phyloP scores from a whole-genome alignment of 345 rosid genomes.

The Hirschfeldia incana region DNA sequence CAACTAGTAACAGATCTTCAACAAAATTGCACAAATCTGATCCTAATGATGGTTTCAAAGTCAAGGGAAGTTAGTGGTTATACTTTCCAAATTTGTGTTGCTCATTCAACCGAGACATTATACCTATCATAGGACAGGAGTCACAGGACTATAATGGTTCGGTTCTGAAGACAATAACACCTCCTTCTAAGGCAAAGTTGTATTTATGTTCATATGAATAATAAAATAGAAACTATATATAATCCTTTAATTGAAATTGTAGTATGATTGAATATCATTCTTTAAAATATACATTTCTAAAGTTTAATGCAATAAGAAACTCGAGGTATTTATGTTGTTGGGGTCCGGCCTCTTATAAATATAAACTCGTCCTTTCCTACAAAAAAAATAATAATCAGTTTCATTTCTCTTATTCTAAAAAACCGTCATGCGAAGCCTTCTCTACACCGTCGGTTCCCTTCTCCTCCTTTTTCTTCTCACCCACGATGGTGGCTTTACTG shows the following conservation, averaged over 20 bases:
- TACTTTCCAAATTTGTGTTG: no score
- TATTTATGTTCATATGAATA: not conserved
- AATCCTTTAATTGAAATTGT: not conserved
- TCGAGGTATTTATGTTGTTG: slow-evolving; percentile 4
- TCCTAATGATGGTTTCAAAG: no score
- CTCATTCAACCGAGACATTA: no score
- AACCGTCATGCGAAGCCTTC: slow-evolving; percentile 27
- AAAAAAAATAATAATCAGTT: not conserved
- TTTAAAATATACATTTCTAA: not conserved
- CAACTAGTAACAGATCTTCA: no score
- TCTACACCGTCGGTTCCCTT: slow-evolving; percentile 24
- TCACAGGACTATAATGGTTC: no score
- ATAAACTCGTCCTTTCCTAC: slow-evolving; percentile 5
- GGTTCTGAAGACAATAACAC: no score
- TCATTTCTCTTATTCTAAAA: slow-evolving; percentile 14
- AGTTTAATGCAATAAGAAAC: not conserved
- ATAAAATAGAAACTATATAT: not conserved
- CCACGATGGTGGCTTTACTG: slow-evolving; percentile 12
- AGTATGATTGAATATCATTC: slow-evolving; percentile 13
- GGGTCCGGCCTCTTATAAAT: slow-evolving; percentile 12
- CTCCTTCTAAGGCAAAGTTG: not conserved
- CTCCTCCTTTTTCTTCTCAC: slow-evolving; percentile 21
- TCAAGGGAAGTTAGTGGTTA: no score
- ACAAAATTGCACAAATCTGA: no score
- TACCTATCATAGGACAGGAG: not conserved